Evolutionary conservation across 2,329 filamentous ascomycete species (phyloP).

Genomic region (Microsporum ferrugineum): DNA sequence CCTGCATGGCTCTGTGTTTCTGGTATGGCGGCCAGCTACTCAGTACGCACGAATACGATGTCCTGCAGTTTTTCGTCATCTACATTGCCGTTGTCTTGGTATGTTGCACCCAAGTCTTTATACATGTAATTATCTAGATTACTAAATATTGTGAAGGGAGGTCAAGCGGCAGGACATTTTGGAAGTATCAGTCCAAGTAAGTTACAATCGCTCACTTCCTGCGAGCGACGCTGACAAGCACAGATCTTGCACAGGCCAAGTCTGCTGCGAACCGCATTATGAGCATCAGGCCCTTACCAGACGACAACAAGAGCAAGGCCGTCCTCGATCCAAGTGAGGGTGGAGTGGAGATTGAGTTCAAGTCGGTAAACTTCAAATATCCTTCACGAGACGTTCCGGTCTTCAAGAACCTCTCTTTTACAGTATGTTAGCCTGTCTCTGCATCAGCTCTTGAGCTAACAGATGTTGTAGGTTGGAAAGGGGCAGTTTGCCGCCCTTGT

Average conservation of each 20-base stretch:
- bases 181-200: slow-evolving; percentile 53
- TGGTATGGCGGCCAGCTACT: slow-evolving; percentile 56
- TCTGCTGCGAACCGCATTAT: slow-evolving; percentile 30
- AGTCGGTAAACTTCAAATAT: slow-evolving; percentile 29
- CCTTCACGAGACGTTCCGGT: slow-evolving; percentile 22
- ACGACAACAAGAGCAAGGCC: background rate
- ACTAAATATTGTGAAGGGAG: slow-evolving; percentile 37
- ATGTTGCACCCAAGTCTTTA: background rate
- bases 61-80: slow-evolving; percentile 43
- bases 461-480: slow-evolving; percentile 20
- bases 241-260: slow-evolving; percentile 28
- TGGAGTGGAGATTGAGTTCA: slow-evolving; percentile 25
- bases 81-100: slow-evolving; percentile 52
- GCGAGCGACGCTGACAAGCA: background rate
- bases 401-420: slow-evolving; percentile 24
- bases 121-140: background rate
- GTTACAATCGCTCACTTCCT: background rate
- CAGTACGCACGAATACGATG: slow-evolving; percentile 38
- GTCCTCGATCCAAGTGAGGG: slow-evolving; percentile 7
- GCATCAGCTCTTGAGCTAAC: background rate
- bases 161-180: slow-evolving; percentile 55
- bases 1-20: slow-evolving; percentile 50
- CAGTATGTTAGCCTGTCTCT: slow-evolving; percentile 4
- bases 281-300: slow-evolving; percentile 15
- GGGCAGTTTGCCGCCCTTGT: slow-evolving; percentile 39